A percentile compares a stretch with the other conserved stretches of the same genome.
Conservation (phyloP, 1,139 yeast genomes). For the Hyphopichia pseudoburtonii region DNA sequence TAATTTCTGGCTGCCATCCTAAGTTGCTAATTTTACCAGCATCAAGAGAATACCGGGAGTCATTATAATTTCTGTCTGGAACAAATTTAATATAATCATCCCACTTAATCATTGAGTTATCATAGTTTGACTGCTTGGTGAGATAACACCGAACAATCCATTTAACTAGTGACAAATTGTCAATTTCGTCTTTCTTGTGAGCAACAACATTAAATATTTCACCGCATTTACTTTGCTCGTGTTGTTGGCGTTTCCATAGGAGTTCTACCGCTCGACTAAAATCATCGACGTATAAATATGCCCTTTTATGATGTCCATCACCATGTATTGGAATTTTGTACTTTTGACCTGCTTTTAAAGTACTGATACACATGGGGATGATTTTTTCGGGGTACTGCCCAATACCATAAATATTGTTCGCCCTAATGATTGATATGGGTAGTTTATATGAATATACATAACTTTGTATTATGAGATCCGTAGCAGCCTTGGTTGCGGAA, state of each 20-base stretch:
- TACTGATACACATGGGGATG: conserved; percentile 35
- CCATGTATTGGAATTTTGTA: conserved; percentile 48
- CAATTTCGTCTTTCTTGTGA: conserved; percentile 33
- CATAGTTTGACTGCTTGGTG: conserved; percentile 6
- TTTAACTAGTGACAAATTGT: conserved; percentile 34
- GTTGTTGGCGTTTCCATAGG: conserved; percentile 23
- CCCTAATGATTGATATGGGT: conserved; percentile 46
- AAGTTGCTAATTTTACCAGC: conserved; percentile 31
- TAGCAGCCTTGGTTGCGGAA: conserved; percentile 59
- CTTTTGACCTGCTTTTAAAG: conserved; percentile 19
- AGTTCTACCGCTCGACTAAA: conserved; percentile 45
- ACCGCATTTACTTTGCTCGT: conserved; percentile 6
- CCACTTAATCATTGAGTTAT: conserved; percentile 8
- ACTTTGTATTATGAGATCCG: conserved; percentile 51
- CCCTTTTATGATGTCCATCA: conserved; percentile 44
- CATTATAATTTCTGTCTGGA: conserved; percentile 53
- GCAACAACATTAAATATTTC: conserved; percentile 51
- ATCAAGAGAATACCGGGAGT: conserved; percentile 45
- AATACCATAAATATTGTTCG: conserved; percentile 60
- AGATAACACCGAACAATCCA: conserved; percentile 18
- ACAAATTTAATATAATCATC: conserved; percentile 28
- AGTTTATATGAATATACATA: conserved; percentile 46
- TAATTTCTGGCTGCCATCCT: conserved; percentile 50
- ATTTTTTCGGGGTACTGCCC: conserved; percentile 59
- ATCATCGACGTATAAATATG: conserved; percentile 51